A percentile compares a stretch with the other conserved stretches of the same genome.
phyloP scores from a whole-genome alignment of 768 basidiomycete genomes.

The Tylopilus felleus region DNA sequence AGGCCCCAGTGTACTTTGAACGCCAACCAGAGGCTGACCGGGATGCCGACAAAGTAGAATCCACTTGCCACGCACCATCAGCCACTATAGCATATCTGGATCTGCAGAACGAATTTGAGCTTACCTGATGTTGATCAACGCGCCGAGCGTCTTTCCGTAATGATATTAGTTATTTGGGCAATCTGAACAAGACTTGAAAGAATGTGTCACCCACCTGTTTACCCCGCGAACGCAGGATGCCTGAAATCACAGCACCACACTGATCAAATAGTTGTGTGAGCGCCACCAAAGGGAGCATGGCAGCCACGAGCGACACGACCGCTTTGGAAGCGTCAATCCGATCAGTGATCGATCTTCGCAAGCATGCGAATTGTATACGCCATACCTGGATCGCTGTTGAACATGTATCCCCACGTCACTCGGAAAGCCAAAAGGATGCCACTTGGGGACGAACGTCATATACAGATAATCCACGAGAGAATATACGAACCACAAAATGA shows the following conservation, averaged over 20 bases:
- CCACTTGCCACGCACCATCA: slow-evolving; percentile 34
- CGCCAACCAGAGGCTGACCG: slow-evolving; percentile 74
- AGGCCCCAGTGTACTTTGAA: slow-evolving; percentile 61
- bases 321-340: slow-evolving; percentile 7
- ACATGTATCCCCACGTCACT: slow-evolving; percentile 67
- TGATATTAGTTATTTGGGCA: not conserved
- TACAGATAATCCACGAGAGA: not conserved
- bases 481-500: slow-evolving; percentile 52
- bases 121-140: slow-evolving; percentile 72
- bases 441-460: slow-evolving; percentile 29
- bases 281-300: slow-evolving; percentile 72
- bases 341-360: not conserved
- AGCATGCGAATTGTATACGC: not conserved
- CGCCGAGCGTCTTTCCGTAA: slow-evolving; percentile 60
- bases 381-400: slow-evolving; percentile 63
- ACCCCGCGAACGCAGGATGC: slow-evolving; percentile 80
- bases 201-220: slow-evolving; percentile 50
- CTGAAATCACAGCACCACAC: slow-evolving; percentile 63
- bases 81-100: not conserved
- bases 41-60: slow-evolving; percentile 82
- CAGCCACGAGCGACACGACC: slow-evolving; percentile 42
- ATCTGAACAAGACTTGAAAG: too few species aligned
- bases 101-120: slow-evolving; percentile 1
- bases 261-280: slow-evolving; percentile 85
- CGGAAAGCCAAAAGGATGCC: slow-evolving; percentile 57